Percentiles rank a stretch among this genome's conserved stretches.
These are phyloP conservation scores for Euphorbia schlechtendalii DNA, from an alignment of 441 rosid genomes.

Conservation along the genomic window DNA sequence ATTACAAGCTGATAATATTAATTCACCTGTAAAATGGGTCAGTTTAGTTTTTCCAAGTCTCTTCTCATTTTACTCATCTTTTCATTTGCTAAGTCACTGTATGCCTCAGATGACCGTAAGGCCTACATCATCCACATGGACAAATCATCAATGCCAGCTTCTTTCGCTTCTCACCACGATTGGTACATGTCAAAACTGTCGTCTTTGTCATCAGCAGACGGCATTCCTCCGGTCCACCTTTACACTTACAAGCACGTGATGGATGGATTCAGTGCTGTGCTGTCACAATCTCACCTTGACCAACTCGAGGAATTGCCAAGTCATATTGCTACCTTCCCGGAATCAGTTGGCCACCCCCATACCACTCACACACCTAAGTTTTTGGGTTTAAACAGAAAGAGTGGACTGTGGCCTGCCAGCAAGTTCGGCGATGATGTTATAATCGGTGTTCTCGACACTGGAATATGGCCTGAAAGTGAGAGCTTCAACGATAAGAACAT, in stretches of 20 bases:
- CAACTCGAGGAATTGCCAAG: slow-evolving; percentile 25
- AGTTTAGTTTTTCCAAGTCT: neutral
- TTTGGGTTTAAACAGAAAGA: slow-evolving; percentile 51
- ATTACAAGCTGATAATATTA: slow-evolving; percentile 5
- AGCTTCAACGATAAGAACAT: no score
- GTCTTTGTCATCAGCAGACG: slow-evolving; percentile 28
- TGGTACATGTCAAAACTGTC: slow-evolving; percentile 41
- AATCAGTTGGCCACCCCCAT: slow-evolving; percentile 51
- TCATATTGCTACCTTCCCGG: slow-evolving; percentile 38
- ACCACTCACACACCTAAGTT: slow-evolving; percentile 73
- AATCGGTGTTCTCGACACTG: slow-evolving; percentile 61
- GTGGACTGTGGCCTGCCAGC: slow-evolving; percentile 63
- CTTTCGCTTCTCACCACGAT: slow-evolving; percentile 7
- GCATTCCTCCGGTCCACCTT: slow-evolving; percentile 28
- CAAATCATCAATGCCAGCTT: neutral
- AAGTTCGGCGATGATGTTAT: slow-evolving; percentile 68
- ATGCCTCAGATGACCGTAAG: slow-evolving; percentile 5
- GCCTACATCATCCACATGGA: slow-evolving; percentile 1
- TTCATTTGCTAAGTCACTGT: slow-evolving; percentile 6
- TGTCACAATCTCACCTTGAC: slow-evolving; percentile 33
- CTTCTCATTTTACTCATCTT: slow-evolving; percentile 4
- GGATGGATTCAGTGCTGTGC: slow-evolving; percentile 40
- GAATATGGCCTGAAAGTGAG: slow-evolving; percentile 69
- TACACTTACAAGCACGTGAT: slow-evolving; percentile 42
- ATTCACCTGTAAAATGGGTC: slow-evolving; percentile 18